Conservation (phyloP, 768 basidiomycete genomes). For the Tricholoma matsutake region DNA sequence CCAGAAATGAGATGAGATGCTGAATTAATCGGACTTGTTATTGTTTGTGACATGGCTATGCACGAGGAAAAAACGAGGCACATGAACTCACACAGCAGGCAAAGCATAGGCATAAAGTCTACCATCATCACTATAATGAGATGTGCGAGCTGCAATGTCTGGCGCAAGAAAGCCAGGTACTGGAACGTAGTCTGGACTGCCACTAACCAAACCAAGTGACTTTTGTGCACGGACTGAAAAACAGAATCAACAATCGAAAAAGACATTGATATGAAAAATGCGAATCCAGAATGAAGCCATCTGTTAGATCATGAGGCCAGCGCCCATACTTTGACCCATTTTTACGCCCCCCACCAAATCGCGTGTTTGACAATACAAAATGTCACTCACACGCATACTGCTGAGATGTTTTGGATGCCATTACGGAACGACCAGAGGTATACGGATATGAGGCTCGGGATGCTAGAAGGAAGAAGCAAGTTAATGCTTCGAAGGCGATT, state of each 20-base stretch:
- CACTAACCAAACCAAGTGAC: constrained; percentile 80
- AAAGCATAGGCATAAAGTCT: constrained; percentile 83
- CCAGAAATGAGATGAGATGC: background rate
- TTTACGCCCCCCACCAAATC: constrained; percentile 7
- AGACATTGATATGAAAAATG: background rate
- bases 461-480: constrained; percentile 79
- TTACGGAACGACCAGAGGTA: constrained; percentile 37
- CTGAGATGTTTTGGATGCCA: constrained; percentile 75
- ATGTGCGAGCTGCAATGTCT: constrained; percentile 70
- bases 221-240: constrained; percentile 89
- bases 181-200: constrained; percentile 70
- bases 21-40: constrained; percentile 1
- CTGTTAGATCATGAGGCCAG: background rate
- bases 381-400: constrained; percentile 77
- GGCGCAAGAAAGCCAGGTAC: constrained; percentile 63
- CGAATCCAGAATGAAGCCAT: background rate
- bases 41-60: background rate
- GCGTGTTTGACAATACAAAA: constrained; percentile 13
- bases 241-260: background rate
- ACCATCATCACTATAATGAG: constrained; percentile 83
- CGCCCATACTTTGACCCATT: background rate
- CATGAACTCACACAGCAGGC: constrained; percentile 60
- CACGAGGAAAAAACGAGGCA: constrained; percentile 16
- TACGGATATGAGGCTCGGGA: constrained; percentile 25
- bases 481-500: constrained; percentile 65